Evolutionary conservation across 768 basidiomycete genomes (phyloP).

Genomic region (Cubamyces lactineus): DNA sequence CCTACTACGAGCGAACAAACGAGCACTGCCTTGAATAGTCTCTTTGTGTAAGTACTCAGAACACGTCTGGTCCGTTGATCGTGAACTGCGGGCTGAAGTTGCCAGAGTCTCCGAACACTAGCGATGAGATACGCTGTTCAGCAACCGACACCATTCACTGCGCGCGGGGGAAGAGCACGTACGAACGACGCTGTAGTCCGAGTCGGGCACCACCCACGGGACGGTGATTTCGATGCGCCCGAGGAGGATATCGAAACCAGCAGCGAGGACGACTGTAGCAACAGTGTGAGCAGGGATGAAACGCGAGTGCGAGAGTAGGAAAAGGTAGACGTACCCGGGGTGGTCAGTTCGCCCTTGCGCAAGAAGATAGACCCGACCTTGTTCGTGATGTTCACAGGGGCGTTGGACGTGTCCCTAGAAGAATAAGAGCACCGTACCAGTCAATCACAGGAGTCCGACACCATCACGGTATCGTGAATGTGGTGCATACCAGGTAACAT

Average conservation of each 20-base stretch:
- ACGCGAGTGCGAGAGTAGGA: background rate
- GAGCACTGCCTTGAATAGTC: background rate
- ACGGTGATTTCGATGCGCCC: slow-evolving; percentile 41
- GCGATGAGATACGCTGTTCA: background rate
- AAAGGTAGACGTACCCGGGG: slow-evolving; percentile 31
- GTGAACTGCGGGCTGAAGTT: slow-evolving; percentile 45
- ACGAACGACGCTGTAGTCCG: slow-evolving; percentile 43
- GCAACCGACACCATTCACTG: background rate
- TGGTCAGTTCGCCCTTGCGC: slow-evolving; percentile 32
- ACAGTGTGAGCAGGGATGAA: background rate
- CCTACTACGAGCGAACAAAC: background rate
- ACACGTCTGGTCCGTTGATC: slow-evolving; percentile 25
- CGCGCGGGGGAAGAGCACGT: slow-evolving; percentile 25
- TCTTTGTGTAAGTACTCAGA: background rate
- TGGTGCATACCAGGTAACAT: slow-evolving; percentile 23
- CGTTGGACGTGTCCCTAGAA: slow-evolving; percentile 36
- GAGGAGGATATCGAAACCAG: slow-evolving; percentile 38
- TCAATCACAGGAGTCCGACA: too few relatives aligned
- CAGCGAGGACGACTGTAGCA: slow-evolving; percentile 35
- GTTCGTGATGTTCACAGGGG: slow-evolving; percentile 45
- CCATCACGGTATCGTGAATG: too few relatives aligned
- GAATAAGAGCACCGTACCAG: background rate
- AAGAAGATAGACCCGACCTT: slow-evolving; percentile 19
- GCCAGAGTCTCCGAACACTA: slow-evolving; percentile 54
- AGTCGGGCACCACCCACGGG: slow-evolving; percentile 35